Base-by-base conservation (phyloP, 2,329 filamentous ascomycete species). In the Neophaeococcomyces mojaviensis region DNA sequence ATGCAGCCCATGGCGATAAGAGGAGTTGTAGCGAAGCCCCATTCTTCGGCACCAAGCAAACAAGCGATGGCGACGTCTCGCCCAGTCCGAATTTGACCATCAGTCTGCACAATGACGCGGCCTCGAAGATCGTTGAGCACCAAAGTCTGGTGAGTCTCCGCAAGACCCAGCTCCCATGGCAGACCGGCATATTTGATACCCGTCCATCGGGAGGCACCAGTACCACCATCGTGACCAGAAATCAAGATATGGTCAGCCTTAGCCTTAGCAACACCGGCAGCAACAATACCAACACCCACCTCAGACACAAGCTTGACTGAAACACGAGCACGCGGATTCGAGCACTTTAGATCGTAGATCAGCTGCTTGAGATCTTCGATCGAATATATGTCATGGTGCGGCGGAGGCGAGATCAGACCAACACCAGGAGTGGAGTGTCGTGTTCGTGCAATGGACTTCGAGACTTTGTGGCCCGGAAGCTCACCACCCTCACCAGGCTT, bases 401-500 rank as follows among this genome's bases (percentile, higher is more conserved):
- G 90, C 55, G 90, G 89, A 34, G 90, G 90, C 18, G 88, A 95
- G 64, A 97, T 97, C 37, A 97, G 78, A 68, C 90, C 90, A 58
- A 97, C 90, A 68, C 90, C 90, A 55, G 90, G 88, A 4, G 90
- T 97, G 8, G 90, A 97, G 73, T 96, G 89, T 65, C 90, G 84
- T 47, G 90, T 97, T 59, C 87, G 85, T 48, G 88, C 90, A 66
- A 97, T 97, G 5, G 88, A 86, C 61, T 86, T 86, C 50, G 89
- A 92, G 22, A 97, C 90, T 72, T 97, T 97, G 76, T 96, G 88
- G 33, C 90, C 90, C 40, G 90, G 90, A 61, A 97, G 79, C 68
- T 97, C 90, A 77, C 90, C 90, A 73, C 90, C 90, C 68, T 97
- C 90, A 68, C 90, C 90, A 47, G 90, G 90, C 78, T 97, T 97